Evolutionary conservation across 139 green algal genomes (phyloP).

Genomic region (Nannochloris sp.): DNA sequence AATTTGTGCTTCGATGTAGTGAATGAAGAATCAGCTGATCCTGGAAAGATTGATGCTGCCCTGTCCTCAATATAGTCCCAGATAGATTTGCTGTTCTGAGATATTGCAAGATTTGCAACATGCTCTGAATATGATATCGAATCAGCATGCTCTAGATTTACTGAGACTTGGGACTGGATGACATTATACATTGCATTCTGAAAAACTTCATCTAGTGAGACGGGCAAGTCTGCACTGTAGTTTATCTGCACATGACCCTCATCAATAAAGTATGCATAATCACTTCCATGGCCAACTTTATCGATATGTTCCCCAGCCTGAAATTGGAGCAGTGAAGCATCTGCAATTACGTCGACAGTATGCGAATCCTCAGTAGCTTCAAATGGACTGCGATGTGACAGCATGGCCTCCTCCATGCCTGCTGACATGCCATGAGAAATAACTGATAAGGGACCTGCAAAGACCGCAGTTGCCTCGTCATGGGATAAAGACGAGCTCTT

Average conservation of each 20-base stretch:
- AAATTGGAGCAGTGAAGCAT: not conserved
- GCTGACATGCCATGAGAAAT: too few relatives aligned
- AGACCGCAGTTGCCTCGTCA: too few relatives aligned
- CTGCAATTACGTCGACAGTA: not conserved
- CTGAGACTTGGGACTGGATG: not conserved
- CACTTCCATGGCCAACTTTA: not conserved
- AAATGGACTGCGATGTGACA: too few relatives aligned
- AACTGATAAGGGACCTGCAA: too few relatives aligned
- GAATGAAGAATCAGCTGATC: too few relatives aligned
- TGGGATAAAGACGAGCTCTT: too few relatives aligned
- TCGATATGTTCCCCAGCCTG: not conserved
- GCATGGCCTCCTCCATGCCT: too few relatives aligned
- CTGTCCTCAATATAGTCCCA: not conserved
- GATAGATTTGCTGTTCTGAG: not conserved
- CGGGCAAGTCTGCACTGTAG: conserved; percentile 3
- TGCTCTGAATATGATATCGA: not conserved
- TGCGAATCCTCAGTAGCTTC: too few relatives aligned
- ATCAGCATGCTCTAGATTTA: not conserved
- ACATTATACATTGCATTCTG: not conserved
- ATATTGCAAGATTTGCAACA: not conserved
- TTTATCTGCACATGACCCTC: not conserved
- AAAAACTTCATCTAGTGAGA: conserved; percentile 4
- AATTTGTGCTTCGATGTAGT: too few relatives aligned
- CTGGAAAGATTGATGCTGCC: not conserved
- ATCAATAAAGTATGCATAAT: conserved; percentile 9